Evolutionary conservation across 2,329 filamentous ascomycete genomes (phyloP), one percentile per base, ranked within the genome.

Genomic region (Monilinia vaccinii-corymbosi): DNA sequence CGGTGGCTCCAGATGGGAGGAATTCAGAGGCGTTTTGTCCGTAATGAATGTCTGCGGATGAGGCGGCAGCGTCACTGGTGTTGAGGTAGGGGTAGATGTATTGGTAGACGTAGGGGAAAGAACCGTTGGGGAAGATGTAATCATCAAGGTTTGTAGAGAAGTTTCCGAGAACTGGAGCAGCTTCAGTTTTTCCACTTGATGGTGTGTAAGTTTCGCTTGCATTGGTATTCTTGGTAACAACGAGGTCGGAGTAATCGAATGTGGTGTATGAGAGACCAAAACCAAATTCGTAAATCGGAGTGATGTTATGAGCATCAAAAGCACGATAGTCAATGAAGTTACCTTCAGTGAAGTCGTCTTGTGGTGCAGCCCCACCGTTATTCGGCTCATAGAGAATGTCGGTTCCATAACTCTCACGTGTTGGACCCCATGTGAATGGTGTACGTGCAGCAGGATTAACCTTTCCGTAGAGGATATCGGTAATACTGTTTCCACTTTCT

Each of bases 391-490:
- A 72, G 10, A 71, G 59, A 51, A 71, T 14, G 51, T 71, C 69
- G 73, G 81, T 34, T 71, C 83, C 84, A 56, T 71, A 72, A 52
- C 60, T 62, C 28, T 70, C 72, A 18, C 79, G 80, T 2, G 82
- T 81, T 42, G 79, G 77, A 14, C 88, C 91, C 79, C 91, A 88
- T 4, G 90, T 94, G 73, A 95, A 96, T 4, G 88, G 86, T 0
- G 87, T 81, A 64, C 90, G 88, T 55, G 83, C 91, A 32, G 83
- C 83, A 1, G 90, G 90, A 74, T 91, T 92, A 63, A 87, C 81
- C 62, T 81, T 82, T 47, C 91, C 91, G 72, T 92, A 96, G 13
- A 96, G 82, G n/a, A 96, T 80, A 67, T 95, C 89, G 13, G 83
- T 81, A 58, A 96, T 83, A 3, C 87, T 81, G 70, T 91, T 89